Conservation (phyloP, 495 filamentous ascomycete genomes). For the Podospora conica region DNA sequence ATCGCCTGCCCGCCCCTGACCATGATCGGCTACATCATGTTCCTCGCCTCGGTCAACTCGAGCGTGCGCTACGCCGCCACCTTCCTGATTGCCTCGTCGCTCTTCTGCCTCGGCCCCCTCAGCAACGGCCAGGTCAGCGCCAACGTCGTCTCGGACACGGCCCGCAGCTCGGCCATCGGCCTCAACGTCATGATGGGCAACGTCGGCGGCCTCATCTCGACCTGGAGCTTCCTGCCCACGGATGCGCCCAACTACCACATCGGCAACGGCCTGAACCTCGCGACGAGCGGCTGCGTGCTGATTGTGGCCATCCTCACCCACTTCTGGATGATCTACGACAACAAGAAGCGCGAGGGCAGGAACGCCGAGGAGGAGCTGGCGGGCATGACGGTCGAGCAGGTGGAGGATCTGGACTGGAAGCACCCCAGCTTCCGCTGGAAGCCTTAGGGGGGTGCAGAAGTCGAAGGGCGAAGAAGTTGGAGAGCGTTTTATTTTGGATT, state of each 20-base stretch:
- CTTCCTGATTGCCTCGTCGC: conserved; percentile 60
- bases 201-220: conserved; percentile 62
- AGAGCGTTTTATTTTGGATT: conserved; percentile 1
- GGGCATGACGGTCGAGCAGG: conserved; percentile 47
- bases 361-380: conserved; percentile 51
- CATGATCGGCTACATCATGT: conserved; percentile 68
- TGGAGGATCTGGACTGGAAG: conserved; percentile 66
- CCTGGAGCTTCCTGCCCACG: conserved; percentile 60
- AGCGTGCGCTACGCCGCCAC: conserved; percentile 62
- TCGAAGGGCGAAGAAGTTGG: background rate
- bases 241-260: conserved; percentile 65
- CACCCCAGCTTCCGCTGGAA: conserved; percentile 65
- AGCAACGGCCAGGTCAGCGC: conserved; percentile 60
- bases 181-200: conserved; percentile 63
- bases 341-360: conserved; percentile 48
- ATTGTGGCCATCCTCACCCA: conserved; percentile 42
- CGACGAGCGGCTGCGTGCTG: conserved; percentile 48
- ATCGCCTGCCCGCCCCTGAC: conserved; percentile 50
- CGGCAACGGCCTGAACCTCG: conserved; percentile 70
- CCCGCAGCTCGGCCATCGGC: conserved; percentile 58
- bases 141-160: conserved; percentile 66
- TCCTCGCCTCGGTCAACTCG: conserved; percentile 50
- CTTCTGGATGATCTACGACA: conserved; percentile 60
- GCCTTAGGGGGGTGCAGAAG: conserved; percentile 30
- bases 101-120: conserved; percentile 63